Evolutionary conservation across 2,329 filamentous ascomycete genomes (phyloP).

Genomic region (Myriosclerotinia duriaeana): DNA sequence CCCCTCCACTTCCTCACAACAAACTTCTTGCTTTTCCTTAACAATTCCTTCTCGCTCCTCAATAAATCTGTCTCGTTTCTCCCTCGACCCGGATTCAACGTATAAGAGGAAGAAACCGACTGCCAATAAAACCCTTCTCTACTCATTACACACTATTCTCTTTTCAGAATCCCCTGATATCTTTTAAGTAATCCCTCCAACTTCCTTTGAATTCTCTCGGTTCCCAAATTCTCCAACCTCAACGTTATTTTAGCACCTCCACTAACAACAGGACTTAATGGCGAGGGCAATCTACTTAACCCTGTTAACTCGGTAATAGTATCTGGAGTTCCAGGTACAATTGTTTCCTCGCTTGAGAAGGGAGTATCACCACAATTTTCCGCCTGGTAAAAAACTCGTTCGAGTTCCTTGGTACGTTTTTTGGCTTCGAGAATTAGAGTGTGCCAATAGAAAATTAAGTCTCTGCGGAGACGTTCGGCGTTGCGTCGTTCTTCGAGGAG

Average conservation of each 20-base stretch:
- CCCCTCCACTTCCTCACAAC: conserved; percentile 5
- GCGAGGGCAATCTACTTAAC: not conserved
- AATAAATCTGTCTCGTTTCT: conserved; percentile 10
- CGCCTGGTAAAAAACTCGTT: not conserved
- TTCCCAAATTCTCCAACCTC: not conserved
- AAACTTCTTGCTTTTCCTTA: conserved; percentile 15
- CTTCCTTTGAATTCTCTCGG: not conserved
- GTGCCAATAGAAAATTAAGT: conserved; percentile 19
- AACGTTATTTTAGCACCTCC: not conserved
- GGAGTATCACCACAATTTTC: conserved; percentile 12
- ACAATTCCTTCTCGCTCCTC: conserved; percentile 6
- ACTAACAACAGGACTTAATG: not conserved
- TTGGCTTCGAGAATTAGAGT: conserved; percentile 2
- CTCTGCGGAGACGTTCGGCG: conserved; percentile 7
- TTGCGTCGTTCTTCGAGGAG: conserved; percentile 18
- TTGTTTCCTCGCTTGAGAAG: conserved; percentile 17
- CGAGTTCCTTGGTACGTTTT: not conserved
- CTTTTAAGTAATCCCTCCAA: conserved; percentile 5
- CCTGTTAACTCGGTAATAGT: not conserved
- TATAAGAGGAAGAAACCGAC: conserved; percentile 15
- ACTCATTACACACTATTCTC: not conserved
- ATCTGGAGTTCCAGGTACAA: conserved; percentile 8
- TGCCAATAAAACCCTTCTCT: conserved; percentile 20
- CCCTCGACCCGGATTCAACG: not conserved
- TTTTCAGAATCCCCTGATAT: conserved; percentile 2